Base-by-base conservation (phyloP, 352 stramenopile genomes). In the Globisporangium abappressorium region DNA sequence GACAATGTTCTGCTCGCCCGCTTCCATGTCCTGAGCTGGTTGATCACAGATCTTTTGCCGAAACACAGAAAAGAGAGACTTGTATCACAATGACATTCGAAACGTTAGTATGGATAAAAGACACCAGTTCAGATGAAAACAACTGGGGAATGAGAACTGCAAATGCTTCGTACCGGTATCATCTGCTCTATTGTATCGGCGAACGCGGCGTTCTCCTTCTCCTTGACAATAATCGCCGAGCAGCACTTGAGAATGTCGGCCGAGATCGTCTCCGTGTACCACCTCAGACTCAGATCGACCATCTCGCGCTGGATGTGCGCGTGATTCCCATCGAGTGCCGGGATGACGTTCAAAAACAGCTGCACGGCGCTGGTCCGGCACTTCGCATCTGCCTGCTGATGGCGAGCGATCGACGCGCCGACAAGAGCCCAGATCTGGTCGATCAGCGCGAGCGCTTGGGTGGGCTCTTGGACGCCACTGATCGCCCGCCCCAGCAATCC, bases 401-500 rank as follows among this genome's bases (percentile, higher is more conserved):
- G 70, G 14, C 65, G 69, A 12, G 61, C 43, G 26, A 87, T 75
- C 5, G 81, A 73, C 41, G 68, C 60, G 53, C 62, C 71, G 11
- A 89, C 65, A 11, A 87, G 64, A 28, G 76, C 30, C 84, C 84
- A 92, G 3, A 92, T 53, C 64, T 89, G 81, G 14, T 78, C 72
- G 5, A 80, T 57, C 43, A 91, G 57, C 0, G 62, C 60, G 11
- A 68, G 53, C 3, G 76, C 70, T n/a, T 85, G 74, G 1, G 43
- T 36, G 15, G 66, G 36, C 22, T 76, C 71, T 55, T 82, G 69
- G 12, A 89, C 69, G 30, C 84, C 84, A 51, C 69, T 68, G 57
- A 90, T 76, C n/a, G 82, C 82, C 43, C 84, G 77, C 20, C 82
- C 76, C n/a, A 91, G 69, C 22, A 91, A 65, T 38, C 77, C 76